A percentile compares a stretch with the other conserved stretches of the same genome.
phyloP scores from a whole-genome alignment of 495 filamentous ascomycete genomes.

The Tuber melanosporum region DNA sequence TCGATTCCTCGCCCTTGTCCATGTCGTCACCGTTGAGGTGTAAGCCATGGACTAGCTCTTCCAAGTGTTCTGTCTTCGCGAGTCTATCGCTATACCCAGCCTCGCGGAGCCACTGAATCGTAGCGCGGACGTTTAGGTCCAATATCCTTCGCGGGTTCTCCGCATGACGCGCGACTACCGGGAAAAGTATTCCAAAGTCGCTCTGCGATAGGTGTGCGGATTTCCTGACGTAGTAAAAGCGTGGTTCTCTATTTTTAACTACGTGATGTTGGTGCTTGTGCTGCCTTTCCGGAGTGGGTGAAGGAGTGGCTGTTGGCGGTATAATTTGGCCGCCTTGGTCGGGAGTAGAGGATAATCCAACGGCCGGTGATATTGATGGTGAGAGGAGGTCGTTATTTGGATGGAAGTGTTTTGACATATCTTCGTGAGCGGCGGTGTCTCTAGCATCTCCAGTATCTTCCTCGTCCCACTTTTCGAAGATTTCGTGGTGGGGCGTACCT shows the following conservation, averaged over 20 bases:
- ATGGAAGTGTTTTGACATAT: slow-evolving; percentile 6
- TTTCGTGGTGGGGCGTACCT: slow-evolving; percentile 16
- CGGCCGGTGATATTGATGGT: slow-evolving; percentile 13
- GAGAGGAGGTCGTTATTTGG: slow-evolving; percentile 16
- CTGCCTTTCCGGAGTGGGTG: slow-evolving; percentile 1
- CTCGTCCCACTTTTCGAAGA: slow-evolving; percentile 33
- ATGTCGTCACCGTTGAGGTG: neutral
- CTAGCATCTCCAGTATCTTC: neutral
- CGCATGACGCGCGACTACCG: slow-evolving; percentile 55
- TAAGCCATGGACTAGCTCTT: neutral
- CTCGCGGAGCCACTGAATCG: slow-evolving; percentile 37
- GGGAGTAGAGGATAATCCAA: neutral
- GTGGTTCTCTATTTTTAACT: slow-evolving; percentile 41
- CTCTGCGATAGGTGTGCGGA: slow-evolving; percentile 67
- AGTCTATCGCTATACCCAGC: slow-evolving; percentile 10
- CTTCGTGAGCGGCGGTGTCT: neutral
- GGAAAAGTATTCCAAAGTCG: slow-evolving; percentile 74
- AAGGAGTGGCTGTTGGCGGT: slow-evolving; percentile 6
- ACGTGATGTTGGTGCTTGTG: neutral
- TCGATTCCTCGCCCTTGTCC: neutral
- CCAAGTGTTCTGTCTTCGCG: neutral
- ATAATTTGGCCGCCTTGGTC: slow-evolving; percentile 21
- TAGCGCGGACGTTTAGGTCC: slow-evolving; percentile 50
- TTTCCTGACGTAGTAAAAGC: slow-evolving; percentile 57
- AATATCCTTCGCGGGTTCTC: slow-evolving; percentile 59